Evolutionary conservation across 2,329 filamentous ascomycete species (phyloP).

Genomic region (Fusarium sp.): DNA sequence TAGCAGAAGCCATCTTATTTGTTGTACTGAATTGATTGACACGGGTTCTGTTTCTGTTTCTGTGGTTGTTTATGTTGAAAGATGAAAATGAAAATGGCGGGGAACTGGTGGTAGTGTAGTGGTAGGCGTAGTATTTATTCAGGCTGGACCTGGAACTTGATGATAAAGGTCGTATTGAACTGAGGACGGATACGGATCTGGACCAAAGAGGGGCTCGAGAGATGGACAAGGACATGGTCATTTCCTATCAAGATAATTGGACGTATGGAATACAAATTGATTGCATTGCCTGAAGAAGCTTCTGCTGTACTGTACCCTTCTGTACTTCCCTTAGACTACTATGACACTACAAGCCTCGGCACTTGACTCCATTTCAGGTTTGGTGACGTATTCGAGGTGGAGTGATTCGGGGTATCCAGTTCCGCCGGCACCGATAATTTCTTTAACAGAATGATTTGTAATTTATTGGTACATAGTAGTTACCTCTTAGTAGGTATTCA

Average conservation of each 20-base stretch:
- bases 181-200: not conserved
- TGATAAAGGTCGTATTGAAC: constrained; percentile 2
- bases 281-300: constrained; percentile 8
- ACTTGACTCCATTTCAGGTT: constrained; percentile 35
- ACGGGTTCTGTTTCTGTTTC: not conserved
- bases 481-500: not conserved
- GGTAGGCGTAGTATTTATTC: constrained; percentile 28
- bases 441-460: constrained; percentile 16
- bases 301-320: constrained; percentile 8
- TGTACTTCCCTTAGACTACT: constrained; percentile 5
- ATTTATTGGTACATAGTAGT: not conserved
- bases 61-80: constrained; percentile 24
- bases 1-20: constrained; percentile 55
- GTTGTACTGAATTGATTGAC: constrained; percentile 12
- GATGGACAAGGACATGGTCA: constrained; percentile 10
- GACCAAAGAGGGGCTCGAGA: constrained; percentile 27
- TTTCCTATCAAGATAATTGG: not conserved
- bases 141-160: constrained; percentile 17
- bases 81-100: constrained; percentile 32
- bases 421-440: constrained; percentile 37
- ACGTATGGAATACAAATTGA: not conserved
- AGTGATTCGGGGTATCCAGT: constrained; percentile 32
- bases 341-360: constrained; percentile 38
- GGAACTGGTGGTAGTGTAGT: constrained; percentile 11
- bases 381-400: constrained; percentile 39